Evolutionary conservation across 768 basidiomycete species (phyloP).

Genomic region (Melanogaster broomeanus): DNA sequence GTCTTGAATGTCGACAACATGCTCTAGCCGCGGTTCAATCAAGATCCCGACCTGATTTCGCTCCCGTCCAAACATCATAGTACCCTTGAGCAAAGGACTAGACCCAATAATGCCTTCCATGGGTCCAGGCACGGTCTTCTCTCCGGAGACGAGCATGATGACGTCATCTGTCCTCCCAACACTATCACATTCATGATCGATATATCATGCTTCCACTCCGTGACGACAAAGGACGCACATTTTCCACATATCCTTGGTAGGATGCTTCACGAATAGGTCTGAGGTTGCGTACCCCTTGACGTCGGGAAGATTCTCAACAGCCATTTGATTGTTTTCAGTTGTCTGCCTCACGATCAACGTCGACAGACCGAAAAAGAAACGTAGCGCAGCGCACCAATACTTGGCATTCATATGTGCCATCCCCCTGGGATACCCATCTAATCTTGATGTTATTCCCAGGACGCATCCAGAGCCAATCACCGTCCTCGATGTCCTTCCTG

Average conservation of each 20-base stretch:
- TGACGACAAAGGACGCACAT: slow-evolving; percentile 31
- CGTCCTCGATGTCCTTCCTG: slow-evolving; percentile 14
- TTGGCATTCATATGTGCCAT: slow-evolving; percentile 39
- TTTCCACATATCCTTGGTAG: slow-evolving; percentile 41
- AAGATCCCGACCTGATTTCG: no score
- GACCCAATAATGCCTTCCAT: slow-evolving; percentile 32
- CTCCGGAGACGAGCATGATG: slow-evolving; percentile 30
- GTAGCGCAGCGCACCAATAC: slow-evolving; percentile 30
- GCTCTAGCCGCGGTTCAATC: slow-evolving; percentile 25
- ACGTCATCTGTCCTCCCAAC: slow-evolving; percentile 37
- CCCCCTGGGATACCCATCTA: slow-evolving; percentile 34
- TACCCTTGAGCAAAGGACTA: no score
- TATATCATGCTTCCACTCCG: no score
- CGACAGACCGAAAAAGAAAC: not conserved
- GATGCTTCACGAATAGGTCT: slow-evolving; percentile 46
- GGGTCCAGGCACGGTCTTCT: slow-evolving; percentile 34
- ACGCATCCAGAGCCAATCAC: slow-evolving; percentile 40
- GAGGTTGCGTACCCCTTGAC: slow-evolving; percentile 41
- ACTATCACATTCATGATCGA: no score
- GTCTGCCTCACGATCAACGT: slow-evolving; percentile 3
- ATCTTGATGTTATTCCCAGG: slow-evolving; percentile 19
- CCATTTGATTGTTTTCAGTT: slow-evolving; percentile 6
- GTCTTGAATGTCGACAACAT: slow-evolving; percentile 8
- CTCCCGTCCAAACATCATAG: no score
- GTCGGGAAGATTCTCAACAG: slow-evolving; percentile 39